Evolutionary conservation across 306 rosid species (phyloP).

Genomic region (peach (Prunus persica)): DNA sequence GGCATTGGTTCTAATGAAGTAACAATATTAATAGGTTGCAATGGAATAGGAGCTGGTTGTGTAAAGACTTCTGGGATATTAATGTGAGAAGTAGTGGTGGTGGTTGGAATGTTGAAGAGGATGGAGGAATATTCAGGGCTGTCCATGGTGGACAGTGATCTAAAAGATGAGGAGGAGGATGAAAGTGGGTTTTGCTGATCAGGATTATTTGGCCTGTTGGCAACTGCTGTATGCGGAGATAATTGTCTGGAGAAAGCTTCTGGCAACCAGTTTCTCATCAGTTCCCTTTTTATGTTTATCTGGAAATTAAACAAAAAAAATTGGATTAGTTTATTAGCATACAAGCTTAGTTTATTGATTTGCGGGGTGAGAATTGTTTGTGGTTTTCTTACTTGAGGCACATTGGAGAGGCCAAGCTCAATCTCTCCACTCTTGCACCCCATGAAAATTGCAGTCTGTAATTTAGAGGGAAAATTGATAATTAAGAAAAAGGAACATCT

Average conservation of each 20-base stretch:
- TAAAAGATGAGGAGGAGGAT: constrained; percentile 79
- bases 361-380: too few species aligned
- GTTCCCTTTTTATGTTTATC: constrained; percentile 49
- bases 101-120: constrained; percentile 46
- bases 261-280: constrained; percentile 46
- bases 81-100: constrained; percentile 13
- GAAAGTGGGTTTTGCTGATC: constrained; percentile 51
- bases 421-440: constrained; percentile 84
- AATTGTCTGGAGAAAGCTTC: constrained; percentile 40
- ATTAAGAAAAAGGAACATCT: background rate
- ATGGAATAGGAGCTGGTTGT: constrained; percentile 23
- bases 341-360: too few species aligned
- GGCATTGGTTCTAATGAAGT: constrained; percentile 29
- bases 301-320: constrained; percentile 19
- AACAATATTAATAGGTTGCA: constrained; percentile 26
- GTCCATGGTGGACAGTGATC: constrained; percentile 68
- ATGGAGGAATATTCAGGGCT: constrained; percentile 75
- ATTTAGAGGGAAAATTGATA: background rate
- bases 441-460: constrained; percentile 79
- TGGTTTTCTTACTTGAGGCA: constrained; percentile 54
- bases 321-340: background rate
- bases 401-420: constrained; percentile 72
- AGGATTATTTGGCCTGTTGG: background rate
- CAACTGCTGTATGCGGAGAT: constrained; percentile 1
- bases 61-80: constrained; percentile 10